These are phyloP conservation scores for Balamuthia mandrillaris DNA, from an alignment of 208 protist species.

Conservation along the genomic window DNA sequence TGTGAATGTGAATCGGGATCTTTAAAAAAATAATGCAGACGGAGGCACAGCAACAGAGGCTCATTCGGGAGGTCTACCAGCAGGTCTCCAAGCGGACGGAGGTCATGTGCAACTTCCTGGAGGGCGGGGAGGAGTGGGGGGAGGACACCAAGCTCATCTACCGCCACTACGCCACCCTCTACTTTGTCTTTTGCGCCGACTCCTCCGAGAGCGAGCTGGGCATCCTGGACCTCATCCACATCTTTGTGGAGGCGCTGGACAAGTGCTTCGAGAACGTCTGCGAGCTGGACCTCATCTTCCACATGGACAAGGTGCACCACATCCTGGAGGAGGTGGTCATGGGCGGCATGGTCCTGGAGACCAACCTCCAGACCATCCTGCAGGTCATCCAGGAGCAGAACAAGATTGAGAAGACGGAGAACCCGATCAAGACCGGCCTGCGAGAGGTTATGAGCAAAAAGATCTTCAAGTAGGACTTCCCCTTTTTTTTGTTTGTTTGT, in stretches of 20 bases:
- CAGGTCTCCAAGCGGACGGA: slow-evolving; percentile 87
- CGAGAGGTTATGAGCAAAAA: slow-evolving; percentile 18
- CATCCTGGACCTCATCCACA: slow-evolving; percentile 94
- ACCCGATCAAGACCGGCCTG: background rate
- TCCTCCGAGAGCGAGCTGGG: slow-evolving; percentile 93
- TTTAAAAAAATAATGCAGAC: slow-evolving; percentile 27
- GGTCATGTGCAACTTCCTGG: slow-evolving; percentile 94
- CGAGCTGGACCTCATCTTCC: slow-evolving; percentile 98
- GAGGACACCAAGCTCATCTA: slow-evolving; percentile 93
- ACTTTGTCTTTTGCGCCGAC: slow-evolving; percentile 96
- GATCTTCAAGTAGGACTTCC: no score
- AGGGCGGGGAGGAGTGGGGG: slow-evolving; percentile 74
- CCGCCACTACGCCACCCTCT: slow-evolving; percentile 95
- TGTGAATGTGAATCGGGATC: no score
- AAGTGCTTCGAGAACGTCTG: slow-evolving; percentile 96
- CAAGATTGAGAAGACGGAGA: slow-evolving; percentile 35
- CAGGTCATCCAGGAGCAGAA: slow-evolving; percentile 26
- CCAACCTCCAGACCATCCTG: slow-evolving; percentile 79
- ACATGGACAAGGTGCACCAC: slow-evolving; percentile 93
- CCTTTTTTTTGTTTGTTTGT: no score
- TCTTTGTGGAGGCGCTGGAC: slow-evolving; percentile 95
- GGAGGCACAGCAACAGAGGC: slow-evolving; percentile 75
- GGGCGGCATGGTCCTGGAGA: slow-evolving; percentile 96
- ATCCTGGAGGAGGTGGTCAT: slow-evolving; percentile 96
- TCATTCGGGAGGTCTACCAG: slow-evolving; percentile 84